phyloP scores from a whole-genome alignment of 2,329 filamentous ascomycete genomes.

The Colletotrichum godetiae region DNA sequence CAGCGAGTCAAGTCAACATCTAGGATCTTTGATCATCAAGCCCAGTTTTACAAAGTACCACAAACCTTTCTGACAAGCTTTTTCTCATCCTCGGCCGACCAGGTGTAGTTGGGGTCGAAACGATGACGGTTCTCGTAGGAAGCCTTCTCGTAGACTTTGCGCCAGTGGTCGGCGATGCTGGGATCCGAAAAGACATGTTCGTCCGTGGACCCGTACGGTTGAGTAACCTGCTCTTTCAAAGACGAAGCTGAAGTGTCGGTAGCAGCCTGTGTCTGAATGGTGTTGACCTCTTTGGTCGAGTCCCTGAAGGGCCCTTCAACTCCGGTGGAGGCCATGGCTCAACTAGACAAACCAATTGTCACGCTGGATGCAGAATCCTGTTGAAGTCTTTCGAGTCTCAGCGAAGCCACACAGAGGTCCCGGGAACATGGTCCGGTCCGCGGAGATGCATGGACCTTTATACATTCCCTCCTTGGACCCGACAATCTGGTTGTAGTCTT shows the following conservation, averaged over 20 bases:
- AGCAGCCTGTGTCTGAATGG: conserved; percentile 7
- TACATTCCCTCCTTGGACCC: conserved; percentile 16
- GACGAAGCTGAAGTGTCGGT: conserved; percentile 27
- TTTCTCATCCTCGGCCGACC: conserved; percentile 60
- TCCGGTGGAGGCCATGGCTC: conserved; percentile 13
- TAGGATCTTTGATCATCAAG: not conserved
- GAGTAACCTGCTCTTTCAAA: conserved; percentile 6
- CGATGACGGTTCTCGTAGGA: conserved; percentile 71
- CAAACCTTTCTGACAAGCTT: conserved; percentile 56
- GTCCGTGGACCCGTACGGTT: conserved; percentile 45
- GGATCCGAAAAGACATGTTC: conserved; percentile 62
- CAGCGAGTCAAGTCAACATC: conserved; percentile 27
- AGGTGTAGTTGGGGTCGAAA: conserved; percentile 61
- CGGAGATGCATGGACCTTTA: conserved; percentile 33
- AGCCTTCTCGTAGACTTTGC: conserved; percentile 64
- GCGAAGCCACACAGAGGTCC: not conserved
- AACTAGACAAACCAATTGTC: not conserved
- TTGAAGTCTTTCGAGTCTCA: conserved; percentile 2
- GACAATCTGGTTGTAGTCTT: conserved; percentile 8
- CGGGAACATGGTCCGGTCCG: conserved; percentile 4
- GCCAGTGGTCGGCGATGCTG: conserved; percentile 64
- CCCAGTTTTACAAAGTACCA: not conserved
- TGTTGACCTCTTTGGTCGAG: conserved; percentile 21
- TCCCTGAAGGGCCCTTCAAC: conserved; percentile 23
- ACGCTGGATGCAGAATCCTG: not conserved